Evolutionary conservation across 2,329 filamentous ascomycete species (phyloP).

Genomic region (Nemania sp.): DNA sequence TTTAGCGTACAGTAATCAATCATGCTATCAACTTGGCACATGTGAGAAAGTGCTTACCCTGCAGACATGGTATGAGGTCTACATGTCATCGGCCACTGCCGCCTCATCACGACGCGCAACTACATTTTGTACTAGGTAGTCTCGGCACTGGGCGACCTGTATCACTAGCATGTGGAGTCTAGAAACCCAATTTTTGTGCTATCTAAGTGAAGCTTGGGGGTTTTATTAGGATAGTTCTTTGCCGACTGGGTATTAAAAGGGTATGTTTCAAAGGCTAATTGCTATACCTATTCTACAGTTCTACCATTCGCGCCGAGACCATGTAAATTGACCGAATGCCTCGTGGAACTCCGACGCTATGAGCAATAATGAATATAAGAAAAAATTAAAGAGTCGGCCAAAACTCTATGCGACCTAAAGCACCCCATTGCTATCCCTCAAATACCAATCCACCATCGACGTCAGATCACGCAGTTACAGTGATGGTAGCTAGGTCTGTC

Average conservation of each 20-base stretch:
- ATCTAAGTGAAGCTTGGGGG: not conserved
- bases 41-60: constrained; percentile 7
- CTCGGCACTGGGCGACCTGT: not conserved
- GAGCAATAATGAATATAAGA: constrained; percentile 13
- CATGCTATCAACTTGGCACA: constrained; percentile 19
- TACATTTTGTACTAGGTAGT: constrained; percentile 1
- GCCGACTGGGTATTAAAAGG: constrained; percentile 23
- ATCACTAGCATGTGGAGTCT: not conserved
- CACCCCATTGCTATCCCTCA: not conserved
- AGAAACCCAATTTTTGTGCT: not conserved
- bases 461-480: constrained; percentile 25
- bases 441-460: not conserved
- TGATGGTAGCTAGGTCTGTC: constrained; percentile 23
- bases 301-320: constrained; percentile 9
- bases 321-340: constrained; percentile 19
- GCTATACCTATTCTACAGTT: constrained; percentile 16
- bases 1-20: constrained; percentile 36
- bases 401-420: constrained; percentile 6
- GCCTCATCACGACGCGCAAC: constrained; percentile 8
- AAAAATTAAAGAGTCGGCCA: constrained; percentile 23
- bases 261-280: constrained; percentile 33
- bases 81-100: constrained; percentile 21
- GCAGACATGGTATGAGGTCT: constrained; percentile 15
- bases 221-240: constrained; percentile 1
- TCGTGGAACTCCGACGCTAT: constrained; percentile 36